Evolutionary conservation across 1,284 basidiomycete species (phyloP).

Genomic region (Cutaneotrichosporon sp.): DNA sequence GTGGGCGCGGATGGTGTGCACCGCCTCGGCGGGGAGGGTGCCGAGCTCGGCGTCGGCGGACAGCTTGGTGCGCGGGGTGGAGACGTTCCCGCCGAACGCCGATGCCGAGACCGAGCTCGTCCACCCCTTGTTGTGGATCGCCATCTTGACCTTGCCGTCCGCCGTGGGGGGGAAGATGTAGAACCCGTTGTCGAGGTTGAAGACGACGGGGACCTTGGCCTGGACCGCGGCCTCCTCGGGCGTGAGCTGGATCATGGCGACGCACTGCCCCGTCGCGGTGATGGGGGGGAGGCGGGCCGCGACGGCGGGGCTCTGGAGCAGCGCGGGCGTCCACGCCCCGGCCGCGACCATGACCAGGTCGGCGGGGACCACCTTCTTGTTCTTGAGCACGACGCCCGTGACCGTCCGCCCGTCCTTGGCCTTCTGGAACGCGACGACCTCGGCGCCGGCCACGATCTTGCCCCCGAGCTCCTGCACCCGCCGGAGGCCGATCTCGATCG

Average conservation of each 20-base stretch:
- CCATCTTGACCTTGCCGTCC: constrained; percentile 55
- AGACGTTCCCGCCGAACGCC: constrained; percentile 32
- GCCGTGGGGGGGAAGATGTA: constrained; percentile 57
- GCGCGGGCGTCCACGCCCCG: constrained; percentile 67
- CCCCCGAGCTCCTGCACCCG: constrained; percentile 66
- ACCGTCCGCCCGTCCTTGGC: constrained; percentile 54
- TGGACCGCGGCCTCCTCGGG: constrained; percentile 68
- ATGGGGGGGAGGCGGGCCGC: constrained; percentile 37
- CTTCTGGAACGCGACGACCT: constrained; percentile 57
- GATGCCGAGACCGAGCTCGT: constrained; percentile 23
- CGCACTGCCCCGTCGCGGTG: constrained; percentile 60
- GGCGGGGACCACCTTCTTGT: constrained; percentile 58
- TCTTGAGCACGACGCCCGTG: constrained; percentile 64
- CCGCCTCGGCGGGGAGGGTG: constrained; percentile 44
- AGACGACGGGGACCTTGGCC: constrained; percentile 63
- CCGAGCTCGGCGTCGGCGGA: constrained; percentile 47
- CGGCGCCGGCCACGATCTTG: constrained; percentile 62
- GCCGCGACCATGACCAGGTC: constrained; percentile 49
- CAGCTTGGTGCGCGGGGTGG: constrained; percentile 50
- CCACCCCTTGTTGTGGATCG: constrained; percentile 56
- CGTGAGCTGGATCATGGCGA: constrained; percentile 73
- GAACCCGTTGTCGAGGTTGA: constrained; percentile 52
- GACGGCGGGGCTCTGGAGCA: constrained; percentile 63
- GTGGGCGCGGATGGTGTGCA: constrained; percentile 35
- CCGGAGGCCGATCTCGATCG: constrained; percentile 62